Percentiles rank a stretch among this genome's conserved stretches.
These are phyloP conservation scores for Nannochloropsis oceanica DNA, from an alignment of 108 stramenopile species.

Conservation along the genomic window DNA sequence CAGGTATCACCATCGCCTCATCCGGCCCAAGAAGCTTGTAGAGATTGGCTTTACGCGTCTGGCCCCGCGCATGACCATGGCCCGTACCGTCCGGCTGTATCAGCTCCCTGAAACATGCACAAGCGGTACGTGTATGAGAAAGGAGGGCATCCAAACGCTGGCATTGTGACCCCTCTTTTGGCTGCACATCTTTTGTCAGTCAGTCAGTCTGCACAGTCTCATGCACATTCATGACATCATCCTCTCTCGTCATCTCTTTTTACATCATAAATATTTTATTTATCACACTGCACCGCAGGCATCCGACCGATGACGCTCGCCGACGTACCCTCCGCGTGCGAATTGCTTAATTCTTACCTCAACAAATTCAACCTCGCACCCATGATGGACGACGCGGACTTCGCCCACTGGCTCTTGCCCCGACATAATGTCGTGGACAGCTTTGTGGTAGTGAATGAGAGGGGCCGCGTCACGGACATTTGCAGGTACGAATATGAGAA, in stretches of 20 bases:
- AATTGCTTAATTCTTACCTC: slow-evolving; percentile 58
- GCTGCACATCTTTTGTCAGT: too few species aligned
- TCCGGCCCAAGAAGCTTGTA: slow-evolving; percentile 89
- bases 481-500: background rate
- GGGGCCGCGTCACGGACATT: slow-evolving; percentile 34
- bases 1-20: slow-evolving; percentile 79
- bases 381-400: slow-evolving; percentile 64
- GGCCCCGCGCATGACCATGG: slow-evolving; percentile 77
- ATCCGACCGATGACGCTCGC: slow-evolving; percentile 53
- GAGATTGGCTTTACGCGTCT: slow-evolving; percentile 78
- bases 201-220: too few species aligned
- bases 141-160: too few species aligned
- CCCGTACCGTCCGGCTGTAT: slow-evolving; percentile 63
- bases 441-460: slow-evolving; percentile 52
- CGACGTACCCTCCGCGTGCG: slow-evolving; percentile 62
- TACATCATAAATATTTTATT: too few species aligned
- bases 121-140: background rate
- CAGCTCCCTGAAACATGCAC: slow-evolving; percentile 47
- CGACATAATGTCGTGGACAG: slow-evolving; percentile 69
- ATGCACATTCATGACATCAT: too few species aligned
- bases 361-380: slow-evolving; percentile 57
- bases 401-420: slow-evolving; percentile 89
- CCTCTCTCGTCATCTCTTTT: too few species aligned
- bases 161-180: too few species aligned
- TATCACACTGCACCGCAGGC: background rate